Base-by-base conservation (phyloP, 805 yeast species). In the Suhomyces sp. region DNA sequence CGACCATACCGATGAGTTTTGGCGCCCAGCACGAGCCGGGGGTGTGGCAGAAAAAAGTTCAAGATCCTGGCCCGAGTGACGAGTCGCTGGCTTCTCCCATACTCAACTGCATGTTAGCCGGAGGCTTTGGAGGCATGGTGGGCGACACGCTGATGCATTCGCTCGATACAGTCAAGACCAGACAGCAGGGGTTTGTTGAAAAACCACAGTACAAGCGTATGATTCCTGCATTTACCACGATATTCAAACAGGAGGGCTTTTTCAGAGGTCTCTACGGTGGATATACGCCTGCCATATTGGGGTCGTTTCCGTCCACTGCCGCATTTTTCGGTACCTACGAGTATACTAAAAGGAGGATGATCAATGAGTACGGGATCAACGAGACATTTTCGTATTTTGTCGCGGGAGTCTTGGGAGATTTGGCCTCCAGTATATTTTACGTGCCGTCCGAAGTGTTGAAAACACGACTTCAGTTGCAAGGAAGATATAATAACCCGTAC, bases 121-220 rank as follows among this genome's bases (percentile, higher is more conserved):
- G 99, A 41, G 97, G 96, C 0, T 70, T 93, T 46, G 99, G 99
- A 6, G 99, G 98, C 1, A 85, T 89, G 50, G 81, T 92, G 37
- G 98, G 97, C 12, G 99, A 93, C 62, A 80, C 94, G 1, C 72
- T 83, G 27, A 94, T 94, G 97, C 97, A 94, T 69, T 92, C 98
- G 0, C 71, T 94, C 33, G 99, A 94, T 65, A 94, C 99, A 0
- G 97, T 94, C 29, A 94, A 94, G 66, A 94, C 99, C 2, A 78
- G 99, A 56, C 99, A 94, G 67, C 99, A 94, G 65, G 98, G 97
- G n/a, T 88, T 96, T 3, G 85, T 88, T 20, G 74, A 77, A 57
- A 78, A 78, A 19, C 57, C 73, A 6, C 87, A 89, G 66, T 93
- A 93, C 68, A 79, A 73, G 53, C 84, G 80, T 60, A 90, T 91